Percentiles rank a stretch among this genome's conserved stretches.
Evolutionary conservation across 2,329 filamentous ascomycete genomes (phyloP).

Genomic region (Scortechinia acanthostroma): DNA sequence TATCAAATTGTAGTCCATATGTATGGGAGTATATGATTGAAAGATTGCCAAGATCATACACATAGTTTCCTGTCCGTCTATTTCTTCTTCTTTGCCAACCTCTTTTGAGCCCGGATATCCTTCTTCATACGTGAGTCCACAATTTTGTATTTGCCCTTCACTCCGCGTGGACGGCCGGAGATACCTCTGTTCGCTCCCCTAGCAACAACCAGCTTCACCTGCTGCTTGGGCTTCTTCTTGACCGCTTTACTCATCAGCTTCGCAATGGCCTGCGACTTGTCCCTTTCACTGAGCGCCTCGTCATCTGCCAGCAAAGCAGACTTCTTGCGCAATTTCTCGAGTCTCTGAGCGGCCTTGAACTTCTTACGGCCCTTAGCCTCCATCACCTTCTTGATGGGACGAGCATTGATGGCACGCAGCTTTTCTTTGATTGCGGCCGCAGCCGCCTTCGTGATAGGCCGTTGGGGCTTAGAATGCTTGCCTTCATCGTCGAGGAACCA

Average conservation of each 20-base stretch:
- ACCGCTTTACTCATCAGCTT: constrained; percentile 75
- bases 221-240: constrained; percentile 78
- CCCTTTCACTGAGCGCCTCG: constrained; percentile 88
- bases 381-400: constrained; percentile 97
- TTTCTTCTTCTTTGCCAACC: constrained; percentile 63
- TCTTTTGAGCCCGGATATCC: constrained; percentile 83
- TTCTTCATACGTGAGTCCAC: constrained; percentile 94
- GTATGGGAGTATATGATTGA: too few relatives aligned
- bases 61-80: constrained; percentile 13
- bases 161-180: constrained; percentile 77
- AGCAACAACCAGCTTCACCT: constrained; percentile 84
- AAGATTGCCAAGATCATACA: too few relatives aligned
- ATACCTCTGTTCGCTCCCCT: constrained; percentile 77
- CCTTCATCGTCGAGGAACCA: constrained; percentile 96
- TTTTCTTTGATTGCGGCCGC: constrained; percentile 93
- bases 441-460: constrained; percentile 85
- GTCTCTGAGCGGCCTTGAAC: constrained; percentile 79
- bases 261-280: constrained; percentile 80
- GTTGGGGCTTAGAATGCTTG: constrained; percentile 74
- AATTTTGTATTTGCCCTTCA: constrained; percentile 96
- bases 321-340: constrained; percentile 97
- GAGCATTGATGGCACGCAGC: constrained; percentile 80
- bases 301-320: constrained; percentile 82
- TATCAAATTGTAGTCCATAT: too few relatives aligned
- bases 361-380: constrained; percentile 97